A percentile compares a stretch with the other conserved stretches of the same genome.
These are phyloP conservation scores for Syncephalastrum monosporum DNA, from an alignment of 371 early-diverging fungal species.

Conservation along the genomic window DNA sequence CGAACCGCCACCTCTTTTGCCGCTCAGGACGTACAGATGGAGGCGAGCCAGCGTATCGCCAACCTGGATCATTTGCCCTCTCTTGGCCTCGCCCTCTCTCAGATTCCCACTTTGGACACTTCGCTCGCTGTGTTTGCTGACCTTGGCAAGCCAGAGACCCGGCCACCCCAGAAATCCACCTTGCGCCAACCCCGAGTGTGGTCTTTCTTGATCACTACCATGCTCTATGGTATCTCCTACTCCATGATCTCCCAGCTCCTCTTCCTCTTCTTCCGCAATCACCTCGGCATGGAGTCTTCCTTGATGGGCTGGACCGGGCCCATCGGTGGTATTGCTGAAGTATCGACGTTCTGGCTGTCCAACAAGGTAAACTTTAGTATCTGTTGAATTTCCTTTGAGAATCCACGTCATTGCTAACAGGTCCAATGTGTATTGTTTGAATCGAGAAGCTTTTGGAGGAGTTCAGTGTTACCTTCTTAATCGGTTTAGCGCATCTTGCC, in stretches of 20 bases:
- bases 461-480: constrained; percentile 22
- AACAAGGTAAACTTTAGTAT: constrained; percentile 21
- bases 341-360: constrained; percentile 41
- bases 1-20: constrained; percentile 24
- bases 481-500: constrained; percentile 27
- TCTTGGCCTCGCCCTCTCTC: constrained; percentile 42
- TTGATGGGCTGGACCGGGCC: constrained; percentile 49
- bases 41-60: constrained; percentile 23
- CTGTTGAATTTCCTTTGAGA: not conserved
- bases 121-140: constrained; percentile 38
- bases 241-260: constrained; percentile 46
- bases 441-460: constrained; percentile 28
- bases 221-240: constrained; percentile 40
- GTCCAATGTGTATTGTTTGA: no score
- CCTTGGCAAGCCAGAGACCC: constrained; percentile 19
- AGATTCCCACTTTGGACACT: constrained; percentile 44
- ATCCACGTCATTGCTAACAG: not conserved
- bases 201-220: constrained; percentile 32
- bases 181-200: constrained; percentile 24
- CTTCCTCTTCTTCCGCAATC: constrained; percentile 35
- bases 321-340: constrained; percentile 42
- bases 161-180: constrained; percentile 20
- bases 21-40: constrained; percentile 32
- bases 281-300: constrained; percentile 28
- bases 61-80: constrained; percentile 35